Base-by-base conservation (phyloP, 768 basidiomycete genomes). In the Lactarius quietus region DNA sequence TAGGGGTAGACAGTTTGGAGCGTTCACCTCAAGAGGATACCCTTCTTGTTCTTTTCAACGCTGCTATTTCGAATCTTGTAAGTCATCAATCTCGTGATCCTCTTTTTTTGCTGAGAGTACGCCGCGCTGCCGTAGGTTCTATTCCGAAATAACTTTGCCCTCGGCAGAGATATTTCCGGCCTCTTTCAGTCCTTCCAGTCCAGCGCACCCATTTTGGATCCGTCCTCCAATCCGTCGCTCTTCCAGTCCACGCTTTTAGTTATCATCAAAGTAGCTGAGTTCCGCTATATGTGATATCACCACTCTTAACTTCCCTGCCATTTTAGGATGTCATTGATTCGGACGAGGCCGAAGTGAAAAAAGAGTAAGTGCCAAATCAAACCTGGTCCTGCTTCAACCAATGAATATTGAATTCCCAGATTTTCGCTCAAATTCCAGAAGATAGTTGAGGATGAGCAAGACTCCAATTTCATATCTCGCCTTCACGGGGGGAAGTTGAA, bases 101-200 rank as follows among this genome's bases (percentile, higher is more conserved):
- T 14, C 4, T 6, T 51, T 6, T 3, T 23, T 4, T 14, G 6
- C 48, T 51, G 26, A 48, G 14, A 51, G 23, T 51, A 26, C 48
- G 48, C n/a, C 38, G 14, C 28, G 26, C n/a, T n/a, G 33, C 33
- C 10, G 23, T 60, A 87, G 86, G 84, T 87, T 3, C 73, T 86
- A 1, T 87, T 86, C 76, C 81, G 86, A 3, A 86, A 87, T 61
- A 87, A 88, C 62, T 87, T 87, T 61, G 84, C 86, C 0, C 73
- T 87, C 3, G 83, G 83, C 43, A 78, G 86, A 35, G 84, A 86
- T 67, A 84, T 87, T 8, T 78, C 82, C 3, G 83, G 83, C 1
- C 79, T 86, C 4, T 87, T 87, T 63, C 83, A 84, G 62, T 85
- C 84, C 0, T 86, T 86, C 76, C 85, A 85, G 66, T 82, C 83